Evolutionary conservation across 352 stramenopile species (phyloP).

Genomic region (Phytophthora quininea): DNA sequence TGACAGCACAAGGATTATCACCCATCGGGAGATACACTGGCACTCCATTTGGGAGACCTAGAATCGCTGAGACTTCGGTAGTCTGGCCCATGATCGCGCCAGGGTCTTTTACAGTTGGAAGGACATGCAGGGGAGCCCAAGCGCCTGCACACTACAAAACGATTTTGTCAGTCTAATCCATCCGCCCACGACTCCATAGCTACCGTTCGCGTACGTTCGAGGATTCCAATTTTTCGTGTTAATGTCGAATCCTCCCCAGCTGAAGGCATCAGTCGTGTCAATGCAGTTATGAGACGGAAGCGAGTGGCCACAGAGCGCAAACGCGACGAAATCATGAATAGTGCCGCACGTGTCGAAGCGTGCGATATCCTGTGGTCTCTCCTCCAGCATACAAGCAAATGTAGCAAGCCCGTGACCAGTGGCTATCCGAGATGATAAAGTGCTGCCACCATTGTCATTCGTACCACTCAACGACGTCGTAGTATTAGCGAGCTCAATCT

Average conservation of each 20-base stretch:
- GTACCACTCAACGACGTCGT: conserved; percentile 1
- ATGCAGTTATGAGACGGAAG: conserved; percentile 43
- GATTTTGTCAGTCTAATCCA: background rate
- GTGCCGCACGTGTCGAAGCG: conserved; percentile 69
- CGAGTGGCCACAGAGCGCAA: conserved; percentile 55
- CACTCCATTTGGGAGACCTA: conserved; percentile 38
- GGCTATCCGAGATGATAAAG: conserved; percentile 50
- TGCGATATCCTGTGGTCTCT: conserved; percentile 24
- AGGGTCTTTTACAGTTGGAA: conserved; percentile 50
- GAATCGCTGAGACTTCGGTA: conserved; percentile 5
- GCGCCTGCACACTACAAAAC: conserved; percentile 47
- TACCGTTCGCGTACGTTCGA: conserved; percentile 29
- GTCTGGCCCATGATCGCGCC: conserved; percentile 52
- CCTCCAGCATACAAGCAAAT: conserved; percentile 55
- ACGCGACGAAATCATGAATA: conserved; percentile 74
- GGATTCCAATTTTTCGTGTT: conserved; percentile 46
- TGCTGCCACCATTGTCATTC: conserved; percentile 7
- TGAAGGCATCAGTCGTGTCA: conserved; percentile 75
- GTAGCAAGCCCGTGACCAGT: conserved; percentile 70
- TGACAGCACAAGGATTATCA: conserved; percentile 71
- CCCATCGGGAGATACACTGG: conserved; percentile 68
- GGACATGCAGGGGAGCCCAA: conserved; percentile 51
- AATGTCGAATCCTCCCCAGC: conserved; percentile 69
- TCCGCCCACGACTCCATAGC: background rate
- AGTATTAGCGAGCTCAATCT: conserved; percentile 27